Evolutionary conservation across 306 rosid species (phyloP).

Genomic region (Heteromeles arbutifolia): DNA sequence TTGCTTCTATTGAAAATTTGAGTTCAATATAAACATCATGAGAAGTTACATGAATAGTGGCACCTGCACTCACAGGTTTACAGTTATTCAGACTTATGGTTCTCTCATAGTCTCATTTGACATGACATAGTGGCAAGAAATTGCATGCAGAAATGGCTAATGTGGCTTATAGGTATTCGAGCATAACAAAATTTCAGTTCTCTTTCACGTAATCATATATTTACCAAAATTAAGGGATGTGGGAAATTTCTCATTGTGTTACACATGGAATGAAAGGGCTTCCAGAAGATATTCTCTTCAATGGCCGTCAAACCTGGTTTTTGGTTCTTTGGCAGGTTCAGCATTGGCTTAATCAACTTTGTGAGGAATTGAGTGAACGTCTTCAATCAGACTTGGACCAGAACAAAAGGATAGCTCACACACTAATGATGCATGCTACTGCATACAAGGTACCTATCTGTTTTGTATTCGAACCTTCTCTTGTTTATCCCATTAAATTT

Average conservation of each 20-base stretch:
- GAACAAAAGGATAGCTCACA: constrained; percentile 82
- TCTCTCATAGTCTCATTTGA: neutral
- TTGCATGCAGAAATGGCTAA: neutral
- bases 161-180: neutral
- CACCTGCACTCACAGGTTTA: neutral
- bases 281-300: neutral
- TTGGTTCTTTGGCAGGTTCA: constrained; percentile 51
- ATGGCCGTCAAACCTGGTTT: neutral
- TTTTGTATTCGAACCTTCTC: constrained; percentile 7
- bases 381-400: constrained; percentile 63
- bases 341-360: constrained; percentile 78
- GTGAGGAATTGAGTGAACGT: constrained; percentile 82
- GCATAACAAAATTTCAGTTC: too few species aligned
- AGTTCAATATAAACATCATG: neutral
- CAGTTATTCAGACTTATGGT: neutral
- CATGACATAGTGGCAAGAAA: neutral
- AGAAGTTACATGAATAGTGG: neutral
- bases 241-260: neutral
- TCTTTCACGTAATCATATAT: too few species aligned
- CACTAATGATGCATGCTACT: constrained; percentile 69
- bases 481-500: neutral
- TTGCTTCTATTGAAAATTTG: neutral
- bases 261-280: neutral
- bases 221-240: too few species aligned
- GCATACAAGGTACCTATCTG: constrained; percentile 54